These are phyloP conservation scores for Cystobasidiaceae sp. DNA, from an alignment of 1,284 basidiomycete genomes.

Conservation along the genomic window DNA sequence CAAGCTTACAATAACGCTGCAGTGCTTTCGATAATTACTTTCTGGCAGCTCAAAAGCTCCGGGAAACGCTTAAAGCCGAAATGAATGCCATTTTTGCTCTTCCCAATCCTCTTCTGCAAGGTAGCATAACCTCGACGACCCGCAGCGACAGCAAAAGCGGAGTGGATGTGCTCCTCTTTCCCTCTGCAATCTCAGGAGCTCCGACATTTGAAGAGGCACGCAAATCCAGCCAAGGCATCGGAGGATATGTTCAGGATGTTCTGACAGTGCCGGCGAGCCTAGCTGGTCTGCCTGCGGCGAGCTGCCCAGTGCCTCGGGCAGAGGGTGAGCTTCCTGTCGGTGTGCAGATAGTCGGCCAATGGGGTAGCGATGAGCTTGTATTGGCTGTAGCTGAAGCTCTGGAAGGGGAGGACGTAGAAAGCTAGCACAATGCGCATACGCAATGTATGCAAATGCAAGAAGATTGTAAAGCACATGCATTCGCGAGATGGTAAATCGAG, in stretches of 20 bases:
- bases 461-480: no score
- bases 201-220: slow-evolving; percentile 52
- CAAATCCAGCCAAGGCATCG: neutral
- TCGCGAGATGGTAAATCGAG: no score
- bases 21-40: slow-evolving; percentile 97
- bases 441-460: no score
- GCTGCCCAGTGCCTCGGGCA: slow-evolving; percentile 60
- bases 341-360: slow-evolving; percentile 77
- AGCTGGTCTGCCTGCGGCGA: slow-evolving; percentile 78
- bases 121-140: neutral
- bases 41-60: slow-evolving; percentile 78
- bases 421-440: no score
- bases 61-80: slow-evolving; percentile 65
- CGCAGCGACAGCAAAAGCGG: no score
- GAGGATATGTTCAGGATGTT: slow-evolving; percentile 77
- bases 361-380: slow-evolving; percentile 73
- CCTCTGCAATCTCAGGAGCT: slow-evolving; percentile 73
- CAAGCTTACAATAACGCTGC: neutral
- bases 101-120: slow-evolving; percentile 50
- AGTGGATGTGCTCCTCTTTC: slow-evolving; percentile 76
- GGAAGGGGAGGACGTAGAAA: no score
- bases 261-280: slow-evolving; percentile 87
- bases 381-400: slow-evolving; percentile 56
- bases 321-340: slow-evolving; percentile 85
- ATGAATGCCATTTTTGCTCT: slow-evolving; percentile 65